phyloP scores from a whole-genome alignment of 345 rosid species.

The Pistacia integerrima region DNA sequence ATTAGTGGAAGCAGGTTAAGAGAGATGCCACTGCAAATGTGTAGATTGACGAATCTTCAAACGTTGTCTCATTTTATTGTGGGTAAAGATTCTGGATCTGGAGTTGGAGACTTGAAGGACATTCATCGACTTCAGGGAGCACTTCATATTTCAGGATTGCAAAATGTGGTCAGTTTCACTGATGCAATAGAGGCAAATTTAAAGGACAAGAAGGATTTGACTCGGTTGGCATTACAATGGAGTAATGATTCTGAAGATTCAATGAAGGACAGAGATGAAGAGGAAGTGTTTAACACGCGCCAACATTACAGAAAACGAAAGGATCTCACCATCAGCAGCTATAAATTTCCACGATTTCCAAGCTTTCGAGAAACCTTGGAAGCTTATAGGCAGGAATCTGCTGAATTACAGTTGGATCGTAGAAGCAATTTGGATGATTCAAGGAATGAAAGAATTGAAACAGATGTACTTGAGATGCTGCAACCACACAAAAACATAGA shows the following conservation, averaged over 20 bases:
- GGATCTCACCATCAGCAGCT: not conserved
- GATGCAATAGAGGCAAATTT: constrained; percentile 28
- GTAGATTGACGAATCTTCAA: constrained; percentile 19
- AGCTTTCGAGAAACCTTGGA: constrained; percentile 10
- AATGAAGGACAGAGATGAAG: not conserved
- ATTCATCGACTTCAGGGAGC: constrained; percentile 15
- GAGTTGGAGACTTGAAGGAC: constrained; percentile 17
- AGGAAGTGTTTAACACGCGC: not conserved
- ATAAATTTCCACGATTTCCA: constrained; percentile 1
- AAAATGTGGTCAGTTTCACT: constrained; percentile 6
- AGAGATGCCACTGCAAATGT: constrained; percentile 16
- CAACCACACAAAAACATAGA: constrained; percentile 14
- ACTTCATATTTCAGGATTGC: constrained; percentile 18
- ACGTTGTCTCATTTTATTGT: constrained; percentile 18
- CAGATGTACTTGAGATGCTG: constrained; percentile 19
- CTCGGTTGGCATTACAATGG: constrained; percentile 10
- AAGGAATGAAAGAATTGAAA: constrained; percentile 14
- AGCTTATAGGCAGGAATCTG: constrained; percentile 13
- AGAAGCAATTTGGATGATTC: not conserved
- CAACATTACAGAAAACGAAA: not conserved
- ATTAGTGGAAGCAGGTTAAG: constrained; percentile 15
- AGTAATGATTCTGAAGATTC: not conserved
- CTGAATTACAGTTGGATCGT: not conserved
- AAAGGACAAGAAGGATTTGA: constrained; percentile 17
- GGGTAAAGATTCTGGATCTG: constrained; percentile 9